Percentiles rank a stretch among this genome's conserved stretches.
Conservation (phyloP, 306 rosid species). For the Prinsepia uniflora region DNA sequence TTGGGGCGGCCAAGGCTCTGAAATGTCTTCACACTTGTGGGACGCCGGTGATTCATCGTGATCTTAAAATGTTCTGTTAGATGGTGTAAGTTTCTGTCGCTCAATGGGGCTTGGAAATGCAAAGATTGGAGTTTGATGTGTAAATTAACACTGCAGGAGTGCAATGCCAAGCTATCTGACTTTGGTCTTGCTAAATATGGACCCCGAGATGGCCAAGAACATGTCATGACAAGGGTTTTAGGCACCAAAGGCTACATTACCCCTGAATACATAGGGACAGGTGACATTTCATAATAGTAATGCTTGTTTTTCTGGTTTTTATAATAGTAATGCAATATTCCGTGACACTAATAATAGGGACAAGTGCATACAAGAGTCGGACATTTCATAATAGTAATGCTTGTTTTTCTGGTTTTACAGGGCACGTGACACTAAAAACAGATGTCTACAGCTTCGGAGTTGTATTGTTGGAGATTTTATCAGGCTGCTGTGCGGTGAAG, state of each 20-base stretch:
- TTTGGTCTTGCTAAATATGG: constrained; percentile 48
- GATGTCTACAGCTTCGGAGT: constrained; percentile 52
- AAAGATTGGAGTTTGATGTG: background rate
- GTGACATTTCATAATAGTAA: constrained; percentile 11
- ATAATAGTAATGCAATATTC: no score
- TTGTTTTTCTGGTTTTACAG: constrained; percentile 20
- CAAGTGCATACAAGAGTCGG: no score
- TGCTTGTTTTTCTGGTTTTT: background rate
- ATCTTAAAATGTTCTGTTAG: constrained; percentile 48
- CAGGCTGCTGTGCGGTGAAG: constrained; percentile 31
- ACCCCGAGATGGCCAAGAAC: constrained; percentile 33
- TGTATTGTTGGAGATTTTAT: constrained; percentile 42
- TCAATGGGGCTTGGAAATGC: no score
- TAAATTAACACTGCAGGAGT: constrained; percentile 24
- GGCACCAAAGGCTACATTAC: constrained; percentile 53
- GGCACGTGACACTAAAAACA: constrained; percentile 39
- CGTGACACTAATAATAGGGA: no score
- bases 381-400: background rate
- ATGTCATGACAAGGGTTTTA: constrained; percentile 33
- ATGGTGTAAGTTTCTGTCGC: constrained; percentile 35
- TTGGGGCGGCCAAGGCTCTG: constrained; percentile 46
- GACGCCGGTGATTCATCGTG: constrained; percentile 50
- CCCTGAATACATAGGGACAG: constrained; percentile 39
- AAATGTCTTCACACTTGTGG: constrained; percentile 41
- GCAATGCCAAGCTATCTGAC: constrained; percentile 43